A percentile compares a stretch with the other conserved stretches of the same genome.
These are phyloP conservation scores for Lipomyces lipofer DNA, from an alignment of 805 yeast species.

Conservation along the genomic window DNA sequence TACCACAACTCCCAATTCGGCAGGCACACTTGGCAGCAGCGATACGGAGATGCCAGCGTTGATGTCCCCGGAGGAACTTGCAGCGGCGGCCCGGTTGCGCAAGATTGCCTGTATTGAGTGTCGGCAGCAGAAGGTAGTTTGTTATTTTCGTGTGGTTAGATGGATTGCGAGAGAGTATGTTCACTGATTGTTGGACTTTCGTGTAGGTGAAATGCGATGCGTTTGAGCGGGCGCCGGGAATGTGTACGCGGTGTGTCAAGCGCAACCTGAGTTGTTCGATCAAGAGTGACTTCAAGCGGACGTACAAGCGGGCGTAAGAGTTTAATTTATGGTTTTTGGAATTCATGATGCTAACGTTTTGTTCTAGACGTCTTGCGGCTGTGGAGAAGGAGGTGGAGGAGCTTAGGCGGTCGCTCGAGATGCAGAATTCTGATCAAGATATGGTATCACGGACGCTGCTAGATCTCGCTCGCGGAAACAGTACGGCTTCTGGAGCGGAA, in stretches of 20 bases:
- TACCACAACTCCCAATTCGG: no score
- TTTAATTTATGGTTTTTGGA: not conserved
- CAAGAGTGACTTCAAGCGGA: conserved; percentile 80
- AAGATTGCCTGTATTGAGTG: conserved; percentile 89
- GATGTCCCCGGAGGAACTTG: conserved; percentile 25
- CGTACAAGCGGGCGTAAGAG: conserved; percentile 77
- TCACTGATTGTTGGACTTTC: not conserved
- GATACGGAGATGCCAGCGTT: conserved; percentile 16
- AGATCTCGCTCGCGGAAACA: conserved; percentile 29
- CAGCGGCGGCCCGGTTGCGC: conserved; percentile 6
- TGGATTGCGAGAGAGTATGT: not conserved
- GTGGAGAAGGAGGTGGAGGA: conserved; percentile 77
- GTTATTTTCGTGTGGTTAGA: not conserved
- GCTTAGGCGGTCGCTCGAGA: conserved; percentile 54
- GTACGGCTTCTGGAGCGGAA: conserved; percentile 7
- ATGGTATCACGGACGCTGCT: conserved; percentile 26
- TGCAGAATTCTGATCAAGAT: conserved; percentile 28
- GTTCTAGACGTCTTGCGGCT: conserved; percentile 40
- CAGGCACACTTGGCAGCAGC: conserved; percentile 13
- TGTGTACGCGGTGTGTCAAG: conserved; percentile 80
- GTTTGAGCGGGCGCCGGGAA: conserved; percentile 65
- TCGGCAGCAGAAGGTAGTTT: conserved; percentile 75
- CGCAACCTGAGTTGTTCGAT: conserved; percentile 69
- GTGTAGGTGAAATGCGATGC: conserved; percentile 78
- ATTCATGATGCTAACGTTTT: not conserved